These are phyloP conservation scores for Ophiostoma himal-ulmi DNA, from an alignment of 2,329 filamentous ascomycete species.

Conservation along the genomic window DNA sequence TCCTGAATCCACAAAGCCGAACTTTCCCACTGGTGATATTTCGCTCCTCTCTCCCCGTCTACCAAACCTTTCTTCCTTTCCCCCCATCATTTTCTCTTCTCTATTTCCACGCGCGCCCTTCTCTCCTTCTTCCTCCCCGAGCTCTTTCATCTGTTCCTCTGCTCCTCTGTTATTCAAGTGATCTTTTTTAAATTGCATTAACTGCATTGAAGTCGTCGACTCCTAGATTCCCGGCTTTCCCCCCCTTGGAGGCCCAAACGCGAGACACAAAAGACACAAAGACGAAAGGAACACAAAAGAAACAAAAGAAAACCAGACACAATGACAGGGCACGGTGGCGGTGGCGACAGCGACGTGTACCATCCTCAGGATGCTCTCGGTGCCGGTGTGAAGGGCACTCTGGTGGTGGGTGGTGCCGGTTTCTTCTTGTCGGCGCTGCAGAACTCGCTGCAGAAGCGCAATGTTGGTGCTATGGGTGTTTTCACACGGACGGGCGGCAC, in stretches of 20 bases:
- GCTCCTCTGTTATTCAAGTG: neutral
- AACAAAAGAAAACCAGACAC: conserved; percentile 24
- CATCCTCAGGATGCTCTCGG: conserved; percentile 52
- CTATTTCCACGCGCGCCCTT: neutral
- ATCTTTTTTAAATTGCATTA: neutral
- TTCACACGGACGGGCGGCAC: conserved; percentile 73
- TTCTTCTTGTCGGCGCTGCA: conserved; percentile 55
- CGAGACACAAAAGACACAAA: neutral
- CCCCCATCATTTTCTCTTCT: conserved; percentile 13
- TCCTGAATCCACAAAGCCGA: conserved; percentile 23
- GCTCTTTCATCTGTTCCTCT: neutral
- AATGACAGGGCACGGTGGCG: conserved; percentile 29
- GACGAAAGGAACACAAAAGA: neutral
- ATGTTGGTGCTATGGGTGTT: conserved; percentile 73
- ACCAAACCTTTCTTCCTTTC: conserved; percentile 7
- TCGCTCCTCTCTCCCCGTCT: conserved; percentile 12
- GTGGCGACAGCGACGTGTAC: conserved; percentile 31
- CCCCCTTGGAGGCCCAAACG: conserved; percentile 4
- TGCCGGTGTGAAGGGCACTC: conserved; percentile 47
- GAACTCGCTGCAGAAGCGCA: conserved; percentile 78
- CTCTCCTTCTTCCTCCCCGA: neutral
- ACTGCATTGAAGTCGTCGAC: neutral
- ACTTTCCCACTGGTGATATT: conserved; percentile 24
- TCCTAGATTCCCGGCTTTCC: neutral
- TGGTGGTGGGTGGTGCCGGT: conserved; percentile 54